Base-by-base conservation (phyloP, 2,329 filamentous ascomycete genomes). In the Colletotrichum lupini region DNA sequence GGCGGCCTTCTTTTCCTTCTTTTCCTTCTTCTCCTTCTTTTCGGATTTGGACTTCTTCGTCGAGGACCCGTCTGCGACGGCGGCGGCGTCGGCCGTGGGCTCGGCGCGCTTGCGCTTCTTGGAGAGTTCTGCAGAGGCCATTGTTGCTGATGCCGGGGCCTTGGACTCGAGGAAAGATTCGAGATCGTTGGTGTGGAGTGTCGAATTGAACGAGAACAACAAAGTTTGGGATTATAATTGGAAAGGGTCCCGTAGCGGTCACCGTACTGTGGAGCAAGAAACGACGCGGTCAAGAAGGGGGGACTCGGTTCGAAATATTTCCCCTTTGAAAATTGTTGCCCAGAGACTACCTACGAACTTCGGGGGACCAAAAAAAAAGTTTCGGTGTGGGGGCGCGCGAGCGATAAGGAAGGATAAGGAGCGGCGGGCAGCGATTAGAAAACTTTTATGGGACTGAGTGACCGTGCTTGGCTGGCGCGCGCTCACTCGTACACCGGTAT, bases 71-170 rank as follows among this genome's bases (percentile, higher is more conserved):
- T 67, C 62, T 42, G 37, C 14, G 22, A 37, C 60, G 28, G 60
- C 16, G 63, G 56, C 57, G 42, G 60, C 42, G 26, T 26, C 60
- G 42, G 73, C 42, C 42, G 42, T 74, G 63, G 76, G 63, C 35
- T 74, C 76, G 22, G 70, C 74, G 32, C 76, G 73, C 76, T 78
- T 78, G 65, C 77, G 75, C 75, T 78, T 78, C 70, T 77, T 77
- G 68, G 76, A 76, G 32, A 73, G 56, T 26, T 73, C 71, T 30
- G 67, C 61, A 35, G 71, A 69, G 9, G 70, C 59, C 70, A 73
- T 73, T 59, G 46, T 55, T 19, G 16, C 62, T 32, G 46, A 30
- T 26, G 55, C 1, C 4, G 19, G 9, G 9, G 28, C 19, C 3
- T 49, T n/a, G 42, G 32, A n/a, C 3, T n/a, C 6, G n/a, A 35